phyloP scores from a whole-genome alignment of 345 rosid species.

The Turnera subulata region DNA sequence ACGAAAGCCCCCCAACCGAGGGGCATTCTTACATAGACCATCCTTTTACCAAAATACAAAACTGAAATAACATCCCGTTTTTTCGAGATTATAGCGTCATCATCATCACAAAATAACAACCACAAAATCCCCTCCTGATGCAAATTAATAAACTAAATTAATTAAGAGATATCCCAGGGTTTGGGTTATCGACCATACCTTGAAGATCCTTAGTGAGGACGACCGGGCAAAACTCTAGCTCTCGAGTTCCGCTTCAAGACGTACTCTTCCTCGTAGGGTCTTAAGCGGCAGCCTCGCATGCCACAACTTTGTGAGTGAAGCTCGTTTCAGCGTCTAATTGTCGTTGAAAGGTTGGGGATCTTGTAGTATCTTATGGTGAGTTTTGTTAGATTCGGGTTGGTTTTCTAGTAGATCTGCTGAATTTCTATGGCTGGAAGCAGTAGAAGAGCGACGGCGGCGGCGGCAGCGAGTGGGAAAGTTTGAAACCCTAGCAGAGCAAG shows the following conservation, averaged over 20 bases:
- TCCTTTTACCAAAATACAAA: background rate
- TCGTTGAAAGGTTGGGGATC: no score
- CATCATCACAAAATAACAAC: no score
- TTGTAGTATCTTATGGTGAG: no score
- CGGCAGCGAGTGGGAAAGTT: no score
- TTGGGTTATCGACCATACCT: constrained; percentile 97
- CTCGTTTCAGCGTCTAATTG: no score
- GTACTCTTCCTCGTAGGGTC: constrained; percentile 93
- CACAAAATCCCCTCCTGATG: background rate
- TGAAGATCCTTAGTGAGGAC: constrained; percentile 67
- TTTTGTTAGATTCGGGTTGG: no score
- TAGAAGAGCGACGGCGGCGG: no score
- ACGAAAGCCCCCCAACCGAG: constrained; percentile 8
- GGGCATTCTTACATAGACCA: constrained; percentile 4
- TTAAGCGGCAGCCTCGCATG: constrained; percentile 73
- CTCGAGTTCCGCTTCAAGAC: constrained; percentile 77
- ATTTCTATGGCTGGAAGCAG: no score
- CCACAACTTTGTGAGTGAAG: constrained; percentile 98
- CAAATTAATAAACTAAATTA: no score
- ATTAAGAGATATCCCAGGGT: constrained; percentile 95
- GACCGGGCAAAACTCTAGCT: constrained; percentile 83
- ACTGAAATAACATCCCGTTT: background rate
- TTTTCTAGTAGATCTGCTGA: no score
- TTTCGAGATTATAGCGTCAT: background rate
- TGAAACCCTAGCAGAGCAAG: no score